Percentiles rank a stretch among this genome's conserved stretches.
These are phyloP conservation scores for Xylariaceae sp. DNA, from an alignment of 2,329 filamentous ascomycete species.

Conservation along the genomic window DNA sequence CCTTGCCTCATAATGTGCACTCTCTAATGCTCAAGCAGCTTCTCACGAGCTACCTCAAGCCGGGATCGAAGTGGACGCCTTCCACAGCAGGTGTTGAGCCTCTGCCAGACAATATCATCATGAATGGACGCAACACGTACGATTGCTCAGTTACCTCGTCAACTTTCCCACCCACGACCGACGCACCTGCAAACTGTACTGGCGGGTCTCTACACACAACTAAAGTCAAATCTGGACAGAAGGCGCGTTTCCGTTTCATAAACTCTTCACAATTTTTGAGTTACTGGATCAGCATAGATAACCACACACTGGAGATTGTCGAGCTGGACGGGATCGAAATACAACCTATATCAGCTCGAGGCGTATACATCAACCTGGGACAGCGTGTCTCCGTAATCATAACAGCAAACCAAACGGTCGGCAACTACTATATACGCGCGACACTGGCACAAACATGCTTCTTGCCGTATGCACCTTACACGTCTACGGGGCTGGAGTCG, in stretches of 20 bases:
- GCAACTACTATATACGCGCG: constrained; percentile 34
- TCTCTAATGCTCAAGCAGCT: constrained; percentile 11
- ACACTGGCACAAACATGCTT: constrained; percentile 30
- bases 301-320: constrained; percentile 32
- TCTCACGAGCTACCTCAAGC: constrained; percentile 27
- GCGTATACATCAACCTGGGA: constrained; percentile 35
- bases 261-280: constrained; percentile 35
- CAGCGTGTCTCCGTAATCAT: constrained; percentile 36
- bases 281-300: constrained; percentile 35
- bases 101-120: constrained; percentile 34
- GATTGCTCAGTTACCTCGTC: constrained; percentile 29
- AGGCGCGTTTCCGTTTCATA: constrained; percentile 33
- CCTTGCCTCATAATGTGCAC: not conserved
- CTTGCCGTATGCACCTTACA: constrained; percentile 30
- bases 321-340: constrained; percentile 38
- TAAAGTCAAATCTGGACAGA: constrained; percentile 22
- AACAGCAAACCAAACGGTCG: constrained; percentile 25
- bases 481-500: constrained; percentile 22
- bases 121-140: constrained; percentile 35
- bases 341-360: constrained; percentile 26
- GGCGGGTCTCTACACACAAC: constrained; percentile 30
- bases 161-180: constrained; percentile 19
- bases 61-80: constrained; percentile 31
- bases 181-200: constrained; percentile 18
- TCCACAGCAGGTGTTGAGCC: constrained; percentile 35